Base-by-base conservation (phyloP, 2,329 filamentous ascomycete species). In the Pyricularia sp. region DNA sequence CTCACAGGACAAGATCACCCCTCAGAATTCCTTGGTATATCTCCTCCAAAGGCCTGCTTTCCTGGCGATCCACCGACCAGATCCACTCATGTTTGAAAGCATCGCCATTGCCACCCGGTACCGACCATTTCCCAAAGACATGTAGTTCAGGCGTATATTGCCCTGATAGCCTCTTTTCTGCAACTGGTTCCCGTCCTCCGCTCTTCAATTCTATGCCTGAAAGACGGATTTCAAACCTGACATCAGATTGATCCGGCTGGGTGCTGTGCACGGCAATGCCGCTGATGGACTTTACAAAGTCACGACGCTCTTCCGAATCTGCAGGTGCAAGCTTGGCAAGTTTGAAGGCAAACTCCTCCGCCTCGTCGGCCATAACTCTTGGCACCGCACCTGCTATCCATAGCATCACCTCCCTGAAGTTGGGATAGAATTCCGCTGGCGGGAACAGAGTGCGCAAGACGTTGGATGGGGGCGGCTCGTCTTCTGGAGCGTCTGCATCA, bases 381-480 rank as follows among this genome's bases (percentile, higher is more conserved):
- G 75, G 69, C 8, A 77, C 73, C 13, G 79, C 78, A 22, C 76
- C 76, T 65, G 75, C 72, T 9, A 84, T 68, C 70, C 83, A 83
- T 67, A 78, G 76, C 13, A 75, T 72, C 6, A 82, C 75, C 40
- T 80, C 78, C 10, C 69, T 67, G 19, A 80, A 71, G 67, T 76
- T 76, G 0, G 78, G 75, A 67, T 82, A 84, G 6, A 75, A 73
- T 28, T 79, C 77, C 12, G 64, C 28, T 22, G 60, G 64, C 1
- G 64, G 64, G 44, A 55, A 65, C 5, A 62, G 19, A n/a, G 40
- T 33, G 24, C 44, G 60, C 30, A 65, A 35, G 30, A 33, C 26
- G 12, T 59, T 62, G n/a, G 28, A 57, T 31, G 61, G 64, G 6
- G 65, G 22, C 5, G 62, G 62, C 40, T 55, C 62, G 40, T 53